These are phyloP conservation scores for Malania oleifera DNA, from an alignment of 164 flowering plant genomes.

Conservation along the genomic window DNA sequence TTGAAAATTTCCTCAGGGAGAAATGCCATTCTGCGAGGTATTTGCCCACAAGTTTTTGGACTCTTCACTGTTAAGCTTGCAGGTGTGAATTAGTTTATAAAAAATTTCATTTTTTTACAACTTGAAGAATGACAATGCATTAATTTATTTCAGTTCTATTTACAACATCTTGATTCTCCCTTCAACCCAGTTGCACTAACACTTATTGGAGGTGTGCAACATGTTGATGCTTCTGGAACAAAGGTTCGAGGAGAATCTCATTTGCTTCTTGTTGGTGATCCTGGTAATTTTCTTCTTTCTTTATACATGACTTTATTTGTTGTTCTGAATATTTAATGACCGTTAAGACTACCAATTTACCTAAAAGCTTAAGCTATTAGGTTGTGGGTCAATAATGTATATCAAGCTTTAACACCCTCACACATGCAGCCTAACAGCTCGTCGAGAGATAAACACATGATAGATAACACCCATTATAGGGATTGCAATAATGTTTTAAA, in stretches of 20 bases:
- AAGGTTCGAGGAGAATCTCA: constrained; percentile 97
- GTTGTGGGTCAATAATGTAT: no score
- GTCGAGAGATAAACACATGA: no score
- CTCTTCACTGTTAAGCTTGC: constrained; percentile 97
- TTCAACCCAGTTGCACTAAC: constrained; percentile 65
- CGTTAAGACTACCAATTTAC: no score
- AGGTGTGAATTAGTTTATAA: constrained; percentile 33
- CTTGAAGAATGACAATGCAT: not conserved
- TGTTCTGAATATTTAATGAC: not conserved
- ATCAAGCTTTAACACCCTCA: no score
- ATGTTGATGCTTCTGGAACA: constrained; percentile 94
- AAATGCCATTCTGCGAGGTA: constrained; percentile 78
- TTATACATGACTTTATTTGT: not conserved
- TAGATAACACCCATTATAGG: no score
- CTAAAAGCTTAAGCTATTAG: no score
- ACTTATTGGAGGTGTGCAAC: constrained; percentile 96
- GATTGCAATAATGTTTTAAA: no score
- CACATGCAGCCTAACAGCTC: no score
- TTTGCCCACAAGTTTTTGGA: constrained; percentile 97
- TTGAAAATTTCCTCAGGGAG: constrained; percentile 50
- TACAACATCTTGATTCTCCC: constrained; percentile 3
- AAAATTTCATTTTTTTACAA: not conserved
- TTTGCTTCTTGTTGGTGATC: constrained; percentile 95
- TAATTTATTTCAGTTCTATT: not conserved
- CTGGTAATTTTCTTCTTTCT: constrained; percentile 42